Percentiles rank a stretch among this genome's conserved stretches.
These are phyloP conservation scores for Uronychia setigera DNA, from an alignment of 73 alveolate species.

Conservation along the genomic window DNA sequence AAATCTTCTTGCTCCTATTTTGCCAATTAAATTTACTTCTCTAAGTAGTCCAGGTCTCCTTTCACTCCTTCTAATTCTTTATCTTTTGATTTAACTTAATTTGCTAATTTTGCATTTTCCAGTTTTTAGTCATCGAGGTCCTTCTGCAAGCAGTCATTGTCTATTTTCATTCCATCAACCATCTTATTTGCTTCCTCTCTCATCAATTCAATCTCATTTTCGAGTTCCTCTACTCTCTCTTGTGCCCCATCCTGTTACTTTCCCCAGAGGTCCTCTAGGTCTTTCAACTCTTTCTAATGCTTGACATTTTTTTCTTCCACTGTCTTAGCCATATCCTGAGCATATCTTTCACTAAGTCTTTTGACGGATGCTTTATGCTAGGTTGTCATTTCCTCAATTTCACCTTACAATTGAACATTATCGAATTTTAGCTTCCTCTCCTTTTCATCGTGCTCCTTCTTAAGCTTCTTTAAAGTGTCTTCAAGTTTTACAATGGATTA, in stretches of 20 bases:
- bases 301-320: background rate
- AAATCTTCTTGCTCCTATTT: background rate
- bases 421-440: background rate
- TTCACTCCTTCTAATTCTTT: background rate
- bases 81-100: background rate
- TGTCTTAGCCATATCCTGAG: background rate
- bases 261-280: background rate
- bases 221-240: background rate
- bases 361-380: background rate
- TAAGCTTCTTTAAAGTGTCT: background rate
- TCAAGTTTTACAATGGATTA: background rate
- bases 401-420: background rate
- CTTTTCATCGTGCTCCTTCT: background rate
- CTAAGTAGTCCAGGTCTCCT: background rate
- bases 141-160: background rate
- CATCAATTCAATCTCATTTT: background rate
- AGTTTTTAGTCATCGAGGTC: background rate
- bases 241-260: background rate
- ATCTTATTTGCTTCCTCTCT: background rate
- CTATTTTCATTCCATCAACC: background rate
- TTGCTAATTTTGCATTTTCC: background rate
- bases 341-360: background rate
- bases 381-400: background rate
- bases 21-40: background rate
- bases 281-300: background rate